Conservation (phyloP, 768 basidiomycete species). For the Tricholoma sp. region DNA sequence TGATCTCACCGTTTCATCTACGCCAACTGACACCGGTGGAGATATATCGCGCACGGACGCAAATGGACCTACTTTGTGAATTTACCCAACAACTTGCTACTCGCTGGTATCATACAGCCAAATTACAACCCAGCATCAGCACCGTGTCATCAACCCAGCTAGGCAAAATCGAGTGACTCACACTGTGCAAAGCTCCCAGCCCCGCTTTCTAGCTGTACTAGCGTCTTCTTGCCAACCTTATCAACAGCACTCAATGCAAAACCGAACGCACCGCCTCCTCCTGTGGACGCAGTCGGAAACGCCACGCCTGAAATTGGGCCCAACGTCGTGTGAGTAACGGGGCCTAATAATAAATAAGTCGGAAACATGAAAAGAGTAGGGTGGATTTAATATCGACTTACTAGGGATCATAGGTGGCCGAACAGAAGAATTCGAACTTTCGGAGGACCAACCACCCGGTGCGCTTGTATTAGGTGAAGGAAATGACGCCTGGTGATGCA, state of each 20-base stretch:
- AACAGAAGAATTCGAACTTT: conserved; percentile 15
- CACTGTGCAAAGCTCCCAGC: conserved; percentile 46
- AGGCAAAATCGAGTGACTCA: conserved; percentile 28
- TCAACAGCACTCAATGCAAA: conserved; percentile 50
- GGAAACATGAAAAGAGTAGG: neutral
- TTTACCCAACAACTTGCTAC: conserved; percentile 42
- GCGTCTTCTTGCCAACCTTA: conserved; percentile 45
- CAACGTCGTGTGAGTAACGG: conserved; percentile 18
- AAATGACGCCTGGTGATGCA: conserved; percentile 15
- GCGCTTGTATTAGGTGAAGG: conserved; percentile 11
- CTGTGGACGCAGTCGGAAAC: conserved; percentile 24
- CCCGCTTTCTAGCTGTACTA: conserved; percentile 42
- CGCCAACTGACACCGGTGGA: neutral
- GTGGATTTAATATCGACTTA: conserved; percentile 20
- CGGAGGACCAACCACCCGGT: conserved; percentile 17
- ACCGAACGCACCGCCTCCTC: conserved; percentile 27
- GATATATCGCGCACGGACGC: neutral
- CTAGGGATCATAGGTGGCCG: conserved; percentile 31
- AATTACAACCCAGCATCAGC: neutral
- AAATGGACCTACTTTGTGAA: conserved; percentile 27
- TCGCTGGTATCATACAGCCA: conserved; percentile 20
- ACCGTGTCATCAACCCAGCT: conserved; percentile 8
- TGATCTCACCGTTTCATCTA: neutral
- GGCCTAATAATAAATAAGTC: conserved; percentile 15
- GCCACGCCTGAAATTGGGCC: conserved; percentile 19